Evolutionary conservation across 371 early-diverging fungal genomes (phyloP).

Genomic region (Mucor racemosus): DNA sequence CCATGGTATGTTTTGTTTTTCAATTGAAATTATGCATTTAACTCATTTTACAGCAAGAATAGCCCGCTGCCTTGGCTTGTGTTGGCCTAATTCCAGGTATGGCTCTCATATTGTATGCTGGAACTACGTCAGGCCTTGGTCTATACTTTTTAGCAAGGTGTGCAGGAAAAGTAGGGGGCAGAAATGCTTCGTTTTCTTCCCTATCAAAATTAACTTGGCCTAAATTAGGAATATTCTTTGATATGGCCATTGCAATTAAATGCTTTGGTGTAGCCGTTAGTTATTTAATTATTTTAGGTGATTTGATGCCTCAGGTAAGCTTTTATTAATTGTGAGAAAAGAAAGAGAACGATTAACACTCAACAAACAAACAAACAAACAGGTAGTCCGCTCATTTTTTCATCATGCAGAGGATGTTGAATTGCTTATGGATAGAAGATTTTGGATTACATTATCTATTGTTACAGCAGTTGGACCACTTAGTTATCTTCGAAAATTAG

Average conservation of each 20-base stretch:
- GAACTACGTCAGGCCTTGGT: conserved; percentile 77
- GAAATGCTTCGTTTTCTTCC: conserved; percentile 89
- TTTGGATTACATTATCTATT: conserved; percentile 90
- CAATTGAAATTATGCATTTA: not conserved
- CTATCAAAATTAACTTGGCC: conserved; percentile 94
- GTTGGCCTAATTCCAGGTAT: conserved; percentile 88
- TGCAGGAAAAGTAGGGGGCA: conserved; percentile 73
- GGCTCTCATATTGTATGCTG: conserved; percentile 79
- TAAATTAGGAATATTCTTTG: conserved; percentile 87
- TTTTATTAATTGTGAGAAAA: too few relatives aligned
- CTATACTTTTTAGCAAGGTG: conserved; percentile 82
- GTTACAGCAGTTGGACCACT: conserved; percentile 73
- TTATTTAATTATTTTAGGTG: conserved; percentile 98
- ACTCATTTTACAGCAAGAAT: not conserved
- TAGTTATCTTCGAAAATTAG: conserved; percentile 83
- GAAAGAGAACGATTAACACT: not conserved
- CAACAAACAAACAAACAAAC: not conserved
- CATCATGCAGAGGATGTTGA: conserved; percentile 23
- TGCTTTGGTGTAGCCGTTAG: conserved; percentile 99
- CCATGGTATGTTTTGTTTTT: conserved; percentile 75
- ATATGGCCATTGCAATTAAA: conserved; percentile 97
- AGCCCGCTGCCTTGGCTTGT: conserved; percentile 85
- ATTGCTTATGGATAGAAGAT: conserved; percentile 61
- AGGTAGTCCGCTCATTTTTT: conserved; percentile 47
- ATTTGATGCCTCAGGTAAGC: conserved; percentile 85